phyloP scores from a whole-genome alignment of 148 eudicot species.

The Pouteria glomerata region DNA sequence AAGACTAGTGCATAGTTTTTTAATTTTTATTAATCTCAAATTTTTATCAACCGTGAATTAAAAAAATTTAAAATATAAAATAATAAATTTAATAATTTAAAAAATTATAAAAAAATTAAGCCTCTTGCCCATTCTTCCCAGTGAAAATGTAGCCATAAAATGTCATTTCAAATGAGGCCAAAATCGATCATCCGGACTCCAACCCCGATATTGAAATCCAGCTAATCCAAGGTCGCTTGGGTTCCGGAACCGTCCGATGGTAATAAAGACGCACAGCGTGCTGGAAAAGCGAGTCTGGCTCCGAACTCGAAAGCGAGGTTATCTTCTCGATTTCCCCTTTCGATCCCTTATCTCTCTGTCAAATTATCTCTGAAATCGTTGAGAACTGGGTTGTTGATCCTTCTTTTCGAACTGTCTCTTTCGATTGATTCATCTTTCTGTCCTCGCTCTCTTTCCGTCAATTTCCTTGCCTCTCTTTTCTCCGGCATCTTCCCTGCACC shows the following conservation, averaged over 20 bases:
- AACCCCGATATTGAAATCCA: neutral
- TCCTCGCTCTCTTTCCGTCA: no score
- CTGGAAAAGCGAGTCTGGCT: neutral
- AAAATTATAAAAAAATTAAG: no score
- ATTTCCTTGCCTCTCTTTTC: neutral
- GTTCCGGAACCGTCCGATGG: neutral
- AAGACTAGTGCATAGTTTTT: no score
- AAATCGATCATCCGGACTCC: neutral
- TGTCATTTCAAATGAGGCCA: no score
- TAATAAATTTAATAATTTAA: no score
- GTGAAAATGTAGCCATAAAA: no score
- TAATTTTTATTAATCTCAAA: no score
- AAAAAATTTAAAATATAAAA: no score
- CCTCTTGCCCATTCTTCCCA: no score
- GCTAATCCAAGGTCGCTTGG: neutral
- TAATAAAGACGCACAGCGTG: neutral
- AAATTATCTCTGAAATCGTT: neutral
- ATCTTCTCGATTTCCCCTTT: neutral
- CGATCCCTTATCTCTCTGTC: neutral
- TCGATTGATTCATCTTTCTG: neutral
- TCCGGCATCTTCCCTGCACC: no score
- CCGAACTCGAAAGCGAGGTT: neutral
- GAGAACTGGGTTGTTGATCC: neutral
- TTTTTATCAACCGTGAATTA: no score
- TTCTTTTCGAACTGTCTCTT: neutral